Percentiles rank a stretch among this genome's conserved stretches.
Evolutionary conservation across 306 rosid species (phyloP).

Genomic region (Glycine latifolia): DNA sequence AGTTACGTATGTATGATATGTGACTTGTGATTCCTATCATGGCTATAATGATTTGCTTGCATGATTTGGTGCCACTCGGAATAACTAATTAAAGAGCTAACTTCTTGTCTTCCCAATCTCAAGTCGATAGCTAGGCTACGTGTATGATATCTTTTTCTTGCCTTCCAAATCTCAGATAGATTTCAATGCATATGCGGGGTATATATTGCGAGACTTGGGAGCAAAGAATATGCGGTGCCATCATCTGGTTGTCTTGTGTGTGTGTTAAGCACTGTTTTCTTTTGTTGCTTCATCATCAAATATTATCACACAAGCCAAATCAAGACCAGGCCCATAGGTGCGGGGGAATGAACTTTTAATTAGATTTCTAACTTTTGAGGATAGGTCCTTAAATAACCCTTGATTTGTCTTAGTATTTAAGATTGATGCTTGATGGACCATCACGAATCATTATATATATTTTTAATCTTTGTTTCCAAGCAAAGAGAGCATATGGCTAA

Average conservation of each 20-base stretch:
- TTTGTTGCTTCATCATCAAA: constrained; percentile 27
- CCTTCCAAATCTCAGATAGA: constrained; percentile 59
- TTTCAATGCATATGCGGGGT: constrained; percentile 28
- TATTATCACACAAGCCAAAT: constrained; percentile 35
- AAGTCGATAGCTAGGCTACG: background rate
- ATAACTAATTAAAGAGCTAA: constrained; percentile 21
- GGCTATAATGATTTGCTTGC: constrained; percentile 40
- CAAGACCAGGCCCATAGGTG: background rate
- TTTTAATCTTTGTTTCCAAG: constrained; percentile 51
- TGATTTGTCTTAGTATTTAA: constrained; percentile 37
- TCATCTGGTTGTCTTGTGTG: constrained; percentile 12
- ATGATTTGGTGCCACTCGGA: constrained; percentile 39
- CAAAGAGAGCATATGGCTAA: constrained; percentile 30
- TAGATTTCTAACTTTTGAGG: constrained; percentile 29
- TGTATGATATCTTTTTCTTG: constrained; percentile 52
- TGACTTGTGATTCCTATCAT: constrained; percentile 26
- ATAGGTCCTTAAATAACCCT: background rate
- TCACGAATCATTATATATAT: constrained; percentile 33
- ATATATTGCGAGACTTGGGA: constrained; percentile 62
- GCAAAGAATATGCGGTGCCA: constrained; percentile 57
- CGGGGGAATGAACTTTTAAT: constrained; percentile 10
- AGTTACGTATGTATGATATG: constrained; percentile 24
- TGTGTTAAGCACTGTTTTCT: background rate
- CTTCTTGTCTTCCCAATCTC: constrained; percentile 39
- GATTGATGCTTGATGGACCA: constrained; percentile 38